Percentiles rank a stretch among this genome's conserved stretches.
Conservation (phyloP, 805 yeast genomes). For the Cephaloascus fragrans region DNA sequence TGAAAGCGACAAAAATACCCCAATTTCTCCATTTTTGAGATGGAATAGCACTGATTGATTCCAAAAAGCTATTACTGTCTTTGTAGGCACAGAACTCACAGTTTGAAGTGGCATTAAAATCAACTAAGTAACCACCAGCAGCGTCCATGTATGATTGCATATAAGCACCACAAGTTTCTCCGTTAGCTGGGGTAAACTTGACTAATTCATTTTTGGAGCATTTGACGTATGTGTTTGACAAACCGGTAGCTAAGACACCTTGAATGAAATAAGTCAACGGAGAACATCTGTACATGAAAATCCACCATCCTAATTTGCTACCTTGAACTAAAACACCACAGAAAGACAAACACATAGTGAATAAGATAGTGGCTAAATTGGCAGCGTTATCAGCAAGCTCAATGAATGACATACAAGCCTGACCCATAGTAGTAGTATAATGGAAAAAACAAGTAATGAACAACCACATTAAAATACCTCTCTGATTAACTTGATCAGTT, state of each 20-base stretch:
- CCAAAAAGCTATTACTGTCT: slow-evolving; percentile 52
- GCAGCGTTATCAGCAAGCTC: neutral
- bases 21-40: slow-evolving; percentile 14
- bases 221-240: slow-evolving; percentile 36
- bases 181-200: slow-evolving; percentile 39
- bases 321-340: slow-evolving; percentile 8
- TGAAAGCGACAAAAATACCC: slow-evolving; percentile 12
- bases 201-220: slow-evolving; percentile 43
- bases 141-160: slow-evolving; percentile 20
- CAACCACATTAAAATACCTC: slow-evolving; percentile 10
- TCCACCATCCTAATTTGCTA: slow-evolving; percentile 37
- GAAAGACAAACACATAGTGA: slow-evolving; percentile 7
- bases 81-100: slow-evolving; percentile 56
- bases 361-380: slow-evolving; percentile 3
- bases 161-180: slow-evolving; percentile 43
- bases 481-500: slow-evolving; percentile 14
- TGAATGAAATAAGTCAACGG: slow-evolving; percentile 61
- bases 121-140: slow-evolving; percentile 39
- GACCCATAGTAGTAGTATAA: slow-evolving; percentile 17
- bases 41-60: slow-evolving; percentile 24
- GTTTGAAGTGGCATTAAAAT: slow-evolving; percentile 30
- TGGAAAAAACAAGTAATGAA: slow-evolving; percentile 10
- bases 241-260: slow-evolving; percentile 44
- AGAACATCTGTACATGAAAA: slow-evolving; percentile 65
- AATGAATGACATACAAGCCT: slow-evolving; percentile 8